Evolutionary conservation across 2,329 filamentous ascomycete species (phyloP).

Genomic region (Penicillium sp.): DNA sequence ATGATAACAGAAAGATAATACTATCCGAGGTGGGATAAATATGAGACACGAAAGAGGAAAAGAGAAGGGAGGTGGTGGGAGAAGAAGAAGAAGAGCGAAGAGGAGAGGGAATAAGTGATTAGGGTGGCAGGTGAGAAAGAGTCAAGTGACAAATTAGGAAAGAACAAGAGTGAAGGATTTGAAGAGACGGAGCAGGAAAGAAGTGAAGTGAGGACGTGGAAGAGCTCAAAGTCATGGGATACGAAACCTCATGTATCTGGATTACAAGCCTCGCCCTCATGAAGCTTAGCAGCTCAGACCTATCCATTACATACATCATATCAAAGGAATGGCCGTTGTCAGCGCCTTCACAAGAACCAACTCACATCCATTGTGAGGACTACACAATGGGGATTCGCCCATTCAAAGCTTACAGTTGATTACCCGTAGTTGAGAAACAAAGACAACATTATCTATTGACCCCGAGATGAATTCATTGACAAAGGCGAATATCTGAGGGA

Average conservation of each 20-base stretch:
- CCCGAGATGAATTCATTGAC: too few species aligned
- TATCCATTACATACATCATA: neutral
- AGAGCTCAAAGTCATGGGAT: neutral
- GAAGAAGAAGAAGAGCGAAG: neutral
- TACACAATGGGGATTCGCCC: neutral
- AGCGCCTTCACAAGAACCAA: neutral
- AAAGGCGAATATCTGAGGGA: too few species aligned
- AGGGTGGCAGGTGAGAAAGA: neutral
- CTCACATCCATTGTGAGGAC: too few species aligned
- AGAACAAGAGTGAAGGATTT: too few species aligned
- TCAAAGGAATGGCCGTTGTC: neutral
- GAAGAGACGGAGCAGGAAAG: too few species aligned
- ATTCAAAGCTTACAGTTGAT: neutral
- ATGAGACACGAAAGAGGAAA: conserved; percentile 11
- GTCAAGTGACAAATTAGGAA: too few species aligned
- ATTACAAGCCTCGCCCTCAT: neutral
- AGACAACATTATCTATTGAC: neutral
- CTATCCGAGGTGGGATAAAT: neutral
- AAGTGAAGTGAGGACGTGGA: too few species aligned
- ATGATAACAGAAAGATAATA: neutral
- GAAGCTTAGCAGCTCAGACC: neutral
- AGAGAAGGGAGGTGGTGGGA: conserved; percentile 2
- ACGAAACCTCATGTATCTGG: conserved; percentile 1
- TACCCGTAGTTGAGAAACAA: neutral
- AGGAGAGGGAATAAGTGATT: neutral